Evolutionary conservation across 2,329 filamentous ascomycete genomes (phyloP), one percentile per base, ranked within the genome.

Genomic region (Epichloe gansuensis): DNA sequence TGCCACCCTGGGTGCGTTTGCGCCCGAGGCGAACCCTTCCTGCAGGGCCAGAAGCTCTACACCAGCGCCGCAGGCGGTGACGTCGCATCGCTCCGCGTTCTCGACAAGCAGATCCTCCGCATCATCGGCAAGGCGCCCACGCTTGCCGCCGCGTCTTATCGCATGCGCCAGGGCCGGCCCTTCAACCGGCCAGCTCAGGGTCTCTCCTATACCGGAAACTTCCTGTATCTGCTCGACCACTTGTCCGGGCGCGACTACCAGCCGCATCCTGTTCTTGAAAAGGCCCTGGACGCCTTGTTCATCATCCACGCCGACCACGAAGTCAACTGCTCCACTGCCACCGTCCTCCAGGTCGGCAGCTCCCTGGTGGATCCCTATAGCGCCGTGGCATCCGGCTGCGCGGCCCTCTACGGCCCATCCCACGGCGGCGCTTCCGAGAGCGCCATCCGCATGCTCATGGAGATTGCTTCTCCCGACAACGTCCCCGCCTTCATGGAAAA

Each of bases 341-440:
- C 77, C 1, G 71, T 78, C 35, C 65, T 81, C 15, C 75, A 80
- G 53, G 76, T 80, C 21, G 76, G 78, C 7, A 77, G 73, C 52
- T 76, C 75, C 0, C 63, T 81, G 11, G 73, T 80, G 0, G 79
- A 81, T 58, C 77, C 78, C 0, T 80, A 69, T 55, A 77, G 73
- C 56, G 69, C 76, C 17, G 74, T 80, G 12, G 65, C 76, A 1
- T 74, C 76, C 0, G 69, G 76, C 5, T 72, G 74, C n/a, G 71
- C 77, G 0, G 75, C 75, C 0, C 69, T 75, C 2, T 78, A 79
- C 57, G 78, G 78, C 0, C 77, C 77, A 0, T 75, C 78, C 0
- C 78, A 82, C 62, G 78, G 77, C 52, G 78, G 78, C n/a, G 78
- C 78, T 3, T 77, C 75, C 0, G 78, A 81, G 57, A 72, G 73